These are phyloP conservation scores for Coprinopsis cinerea DNA, from an alignment of 768 basidiomycete genomes.

Conservation along the genomic window DNA sequence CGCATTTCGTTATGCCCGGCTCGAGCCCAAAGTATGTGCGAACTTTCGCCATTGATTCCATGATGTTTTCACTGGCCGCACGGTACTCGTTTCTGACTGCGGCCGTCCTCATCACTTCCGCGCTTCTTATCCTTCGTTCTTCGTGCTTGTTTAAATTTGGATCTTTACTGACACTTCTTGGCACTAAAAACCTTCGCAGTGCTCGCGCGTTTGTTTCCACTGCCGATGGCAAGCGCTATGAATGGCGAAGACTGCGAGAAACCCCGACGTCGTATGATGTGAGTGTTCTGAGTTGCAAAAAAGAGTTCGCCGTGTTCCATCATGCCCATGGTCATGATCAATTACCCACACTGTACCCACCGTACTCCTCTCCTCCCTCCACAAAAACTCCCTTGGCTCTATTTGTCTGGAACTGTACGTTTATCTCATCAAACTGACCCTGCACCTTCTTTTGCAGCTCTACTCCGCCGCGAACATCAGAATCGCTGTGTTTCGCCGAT, in stretches of 20 bases:
- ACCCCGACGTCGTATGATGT: constrained; percentile 57
- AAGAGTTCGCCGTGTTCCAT: too few relatives aligned
- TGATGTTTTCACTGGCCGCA: too few relatives aligned
- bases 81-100: too few relatives aligned
- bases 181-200: constrained; percentile 32
- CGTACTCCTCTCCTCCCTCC: too few relatives aligned
- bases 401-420: too few relatives aligned
- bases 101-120: too few relatives aligned
- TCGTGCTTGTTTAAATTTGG: too few relatives aligned
- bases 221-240: constrained; percentile 51
- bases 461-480: constrained; percentile 41
- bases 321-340: too few relatives aligned
- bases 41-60: constrained; percentile 2
- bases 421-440: constrained; percentile 9
- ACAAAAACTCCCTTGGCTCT: too few relatives aligned
- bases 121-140: constrained; percentile 8
- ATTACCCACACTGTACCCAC: too few relatives aligned
- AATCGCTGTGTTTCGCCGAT: constrained; percentile 56
- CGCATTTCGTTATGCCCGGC: constrained; percentile 51
- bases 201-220: constrained; percentile 51
- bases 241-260: constrained; percentile 55
- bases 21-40: constrained; percentile 39
- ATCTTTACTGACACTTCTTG: too few relatives aligned
- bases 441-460: constrained; percentile 27
- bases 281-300: constrained; percentile 21